Evolutionary conservation across 768 basidiomycete genomes (phyloP).

Genomic region (Hypsizygus marmoreus): DNA sequence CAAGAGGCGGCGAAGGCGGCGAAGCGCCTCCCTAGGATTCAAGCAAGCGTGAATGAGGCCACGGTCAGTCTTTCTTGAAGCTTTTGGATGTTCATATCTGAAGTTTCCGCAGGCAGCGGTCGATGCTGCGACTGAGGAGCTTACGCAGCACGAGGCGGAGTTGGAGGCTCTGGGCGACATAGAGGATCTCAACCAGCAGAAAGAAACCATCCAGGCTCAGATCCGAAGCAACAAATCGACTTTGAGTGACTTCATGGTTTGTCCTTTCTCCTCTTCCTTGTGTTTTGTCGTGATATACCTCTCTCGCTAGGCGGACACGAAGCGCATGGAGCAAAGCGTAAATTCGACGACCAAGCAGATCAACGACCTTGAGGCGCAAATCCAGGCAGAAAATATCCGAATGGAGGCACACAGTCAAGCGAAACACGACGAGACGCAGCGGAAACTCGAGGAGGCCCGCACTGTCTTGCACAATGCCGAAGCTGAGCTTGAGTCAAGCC

Average conservation of each 20-base stretch:
- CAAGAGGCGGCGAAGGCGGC: conserved; percentile 36
- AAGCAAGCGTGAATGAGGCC: conserved; percentile 33
- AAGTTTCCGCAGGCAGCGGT: conserved; percentile 27
- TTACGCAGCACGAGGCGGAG: conserved; percentile 33
- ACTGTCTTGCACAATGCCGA: conserved; percentile 42
- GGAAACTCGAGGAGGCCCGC: conserved; percentile 50
- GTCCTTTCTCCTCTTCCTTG: conserved; percentile 13
- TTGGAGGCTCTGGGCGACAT: conserved; percentile 30
- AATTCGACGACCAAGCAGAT: conserved; percentile 34
- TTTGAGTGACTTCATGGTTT: conserved; percentile 47
- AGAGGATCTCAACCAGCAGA: conserved; percentile 31
- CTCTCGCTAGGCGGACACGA: conserved; percentile 47
- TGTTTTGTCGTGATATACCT: background rate
- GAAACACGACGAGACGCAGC: conserved; percentile 59
- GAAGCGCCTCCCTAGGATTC: conserved; percentile 39
- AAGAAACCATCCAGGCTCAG: conserved; percentile 49
- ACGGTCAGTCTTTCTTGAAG: conserved; percentile 27
- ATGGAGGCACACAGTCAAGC: conserved; percentile 59
- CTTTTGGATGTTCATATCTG: background rate
- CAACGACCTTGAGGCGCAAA: conserved; percentile 43
- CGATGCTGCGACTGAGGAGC: conserved; percentile 29
- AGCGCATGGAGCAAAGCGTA: conserved; percentile 45
- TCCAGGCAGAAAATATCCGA: conserved; percentile 54
- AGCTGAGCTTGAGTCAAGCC: conserved; percentile 25
- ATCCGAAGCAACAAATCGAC: conserved; percentile 48